Conservation (phyloP, 2,329 filamentous ascomycete species). For the Exophiala spinifera region DNA sequence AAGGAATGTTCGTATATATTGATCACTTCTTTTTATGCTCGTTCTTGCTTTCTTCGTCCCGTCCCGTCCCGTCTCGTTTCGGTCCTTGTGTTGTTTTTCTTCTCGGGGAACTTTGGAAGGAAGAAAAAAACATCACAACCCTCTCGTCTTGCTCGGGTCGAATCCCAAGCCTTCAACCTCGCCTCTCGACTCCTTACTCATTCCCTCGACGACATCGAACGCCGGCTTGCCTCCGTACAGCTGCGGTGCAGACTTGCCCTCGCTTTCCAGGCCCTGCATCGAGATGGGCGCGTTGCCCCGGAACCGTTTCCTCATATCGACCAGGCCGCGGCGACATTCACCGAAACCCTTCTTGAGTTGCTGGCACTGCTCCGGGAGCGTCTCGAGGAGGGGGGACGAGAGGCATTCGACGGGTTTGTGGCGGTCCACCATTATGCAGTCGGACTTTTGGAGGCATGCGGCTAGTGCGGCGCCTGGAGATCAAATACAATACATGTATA, state of each 20-base stretch:
- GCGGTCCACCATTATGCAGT: slow-evolving; percentile 91
- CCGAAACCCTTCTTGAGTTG: slow-evolving; percentile 90
- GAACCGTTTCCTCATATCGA: slow-evolving; percentile 99
- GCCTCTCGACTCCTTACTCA: slow-evolving; percentile 58
- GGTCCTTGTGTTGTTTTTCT: no score
- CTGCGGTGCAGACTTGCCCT: no score
- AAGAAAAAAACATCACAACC: no score
- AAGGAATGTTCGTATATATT: no score
- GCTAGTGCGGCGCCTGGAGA: slow-evolving; percentile 69
- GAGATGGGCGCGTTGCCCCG: slow-evolving; percentile 85
- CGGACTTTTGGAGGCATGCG: slow-evolving; percentile 90
- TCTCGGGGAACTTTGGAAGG: no score
- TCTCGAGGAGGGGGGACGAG: slow-evolving; percentile 73
- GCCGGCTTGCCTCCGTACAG: slow-evolving; percentile 55
- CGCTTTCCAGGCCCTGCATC: slow-evolving; percentile 62
- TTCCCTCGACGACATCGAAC: slow-evolving; percentile 66
- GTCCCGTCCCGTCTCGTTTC: no score
- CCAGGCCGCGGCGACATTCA: slow-evolving; percentile 92
- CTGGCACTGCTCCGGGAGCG: slow-evolving; percentile 81
- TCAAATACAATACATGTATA: no score
- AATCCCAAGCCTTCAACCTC: slow-evolving; percentile 34
- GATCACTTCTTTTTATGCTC: no score
- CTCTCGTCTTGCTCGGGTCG: slow-evolving; percentile 49
- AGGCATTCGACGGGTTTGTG: slow-evolving; percentile 86
- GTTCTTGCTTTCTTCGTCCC: no score